These are phyloP conservation scores for Ambrosiella cleistominuta DNA, from an alignment of 2,329 filamentous ascomycete genomes.

Conservation along the genomic window DNA sequence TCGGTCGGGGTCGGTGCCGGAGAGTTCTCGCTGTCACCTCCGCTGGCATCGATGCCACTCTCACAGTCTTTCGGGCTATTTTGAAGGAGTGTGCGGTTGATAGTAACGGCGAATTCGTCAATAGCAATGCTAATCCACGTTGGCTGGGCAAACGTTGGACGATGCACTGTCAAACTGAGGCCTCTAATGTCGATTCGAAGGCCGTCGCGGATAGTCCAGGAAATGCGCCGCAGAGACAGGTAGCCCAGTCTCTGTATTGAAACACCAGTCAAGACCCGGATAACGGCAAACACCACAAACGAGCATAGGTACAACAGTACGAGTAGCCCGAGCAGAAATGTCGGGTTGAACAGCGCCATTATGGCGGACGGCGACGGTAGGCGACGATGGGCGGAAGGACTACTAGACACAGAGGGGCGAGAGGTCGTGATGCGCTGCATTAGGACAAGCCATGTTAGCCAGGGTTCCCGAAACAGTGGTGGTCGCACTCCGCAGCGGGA, in stretches of 20 bases:
- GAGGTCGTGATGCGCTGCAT: slow-evolving; percentile 1
- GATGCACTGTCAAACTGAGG: slow-evolving; percentile 72
- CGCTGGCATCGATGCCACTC: slow-evolving; percentile 13
- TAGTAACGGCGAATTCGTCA: slow-evolving; percentile 65
- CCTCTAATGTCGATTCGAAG: slow-evolving; percentile 78
- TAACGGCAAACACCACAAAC: slow-evolving; percentile 81
- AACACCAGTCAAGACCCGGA: slow-evolving; percentile 81
- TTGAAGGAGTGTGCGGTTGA: slow-evolving; percentile 52
- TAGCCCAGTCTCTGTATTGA: slow-evolving; percentile 94
- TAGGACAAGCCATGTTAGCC: not conserved
- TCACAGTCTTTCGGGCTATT: slow-evolving; percentile 18
- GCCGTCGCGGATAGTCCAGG: slow-evolving; percentile 78
- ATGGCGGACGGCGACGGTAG: not conserved
- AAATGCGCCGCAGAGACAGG: slow-evolving; percentile 75
- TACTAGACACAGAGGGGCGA: not conserved
- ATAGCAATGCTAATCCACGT: slow-evolving; percentile 89
- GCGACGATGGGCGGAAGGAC: not conserved
- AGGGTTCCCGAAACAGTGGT: not conserved
- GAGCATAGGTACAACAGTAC: slow-evolving; percentile 78
- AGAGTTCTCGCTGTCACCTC: slow-evolving; percentile 6
- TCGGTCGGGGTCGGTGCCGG: not conserved
- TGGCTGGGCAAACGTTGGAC: slow-evolving; percentile 89
- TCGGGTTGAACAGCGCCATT: slow-evolving; percentile 53
- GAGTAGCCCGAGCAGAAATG: slow-evolving; percentile 72
- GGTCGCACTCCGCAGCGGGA: not conserved